Conservation (phyloP, 164 flowering plant species). For the Kingdonia uniflora region DNA sequence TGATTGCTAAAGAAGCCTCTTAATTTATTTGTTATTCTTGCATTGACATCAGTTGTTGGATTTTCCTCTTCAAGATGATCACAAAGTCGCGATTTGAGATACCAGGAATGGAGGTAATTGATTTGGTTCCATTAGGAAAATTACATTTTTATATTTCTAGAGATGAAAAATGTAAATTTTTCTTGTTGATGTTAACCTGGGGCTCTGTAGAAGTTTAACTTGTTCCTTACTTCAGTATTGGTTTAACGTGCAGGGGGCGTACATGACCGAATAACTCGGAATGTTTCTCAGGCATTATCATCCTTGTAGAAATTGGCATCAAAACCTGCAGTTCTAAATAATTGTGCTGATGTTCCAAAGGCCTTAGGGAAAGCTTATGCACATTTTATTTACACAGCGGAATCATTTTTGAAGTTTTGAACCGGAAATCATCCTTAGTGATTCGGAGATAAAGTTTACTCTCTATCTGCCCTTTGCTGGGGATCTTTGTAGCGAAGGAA, state of each 20-base stretch:
- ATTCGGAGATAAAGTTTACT: no score
- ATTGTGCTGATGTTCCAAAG: no score
- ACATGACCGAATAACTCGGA: conserved; percentile 68
- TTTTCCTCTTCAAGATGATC: conserved; percentile 72
- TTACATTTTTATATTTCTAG: not conserved
- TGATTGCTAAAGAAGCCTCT: no score
- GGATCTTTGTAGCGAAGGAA: no score
- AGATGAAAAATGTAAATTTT: not conserved
- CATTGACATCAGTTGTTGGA: no score
- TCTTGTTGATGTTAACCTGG: not conserved
- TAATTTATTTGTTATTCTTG: no score
- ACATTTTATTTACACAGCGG: no score
- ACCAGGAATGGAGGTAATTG: conserved; percentile 41
- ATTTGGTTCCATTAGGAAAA: not conserved
- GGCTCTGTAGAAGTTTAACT: no score
- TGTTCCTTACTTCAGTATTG: not conserved
- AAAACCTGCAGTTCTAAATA: not conserved
- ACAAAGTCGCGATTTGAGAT: conserved; percentile 66
- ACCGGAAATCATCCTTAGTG: no score
- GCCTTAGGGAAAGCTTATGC: no score
- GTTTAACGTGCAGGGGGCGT: conserved; percentile 51
- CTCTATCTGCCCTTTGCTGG: no score
- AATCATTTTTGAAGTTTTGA: no score
- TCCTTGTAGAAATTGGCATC: conserved; percentile 16
- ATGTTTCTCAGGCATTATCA: conserved; percentile 56